These are phyloP conservation scores for Phytophthora sansomeana DNA, from an alignment of 352 stramenopile genomes.

Conservation along the genomic window DNA sequence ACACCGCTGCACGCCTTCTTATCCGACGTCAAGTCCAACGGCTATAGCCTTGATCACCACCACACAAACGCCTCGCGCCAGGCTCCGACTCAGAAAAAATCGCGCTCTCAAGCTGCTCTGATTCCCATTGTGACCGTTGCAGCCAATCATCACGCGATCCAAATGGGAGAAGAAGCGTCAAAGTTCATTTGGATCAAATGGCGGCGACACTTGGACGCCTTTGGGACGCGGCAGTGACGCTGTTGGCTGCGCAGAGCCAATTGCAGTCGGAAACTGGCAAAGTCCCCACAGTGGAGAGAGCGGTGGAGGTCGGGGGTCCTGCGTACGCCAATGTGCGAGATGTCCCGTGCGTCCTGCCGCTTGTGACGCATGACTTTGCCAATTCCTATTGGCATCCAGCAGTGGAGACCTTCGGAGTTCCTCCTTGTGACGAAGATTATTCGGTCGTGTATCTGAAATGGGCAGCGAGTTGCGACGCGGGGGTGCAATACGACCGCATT, in stretches of 20 bases:
- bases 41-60: neutral
- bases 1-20: neutral
- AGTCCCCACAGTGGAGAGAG: conserved; percentile 23
- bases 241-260: conserved; percentile 46
- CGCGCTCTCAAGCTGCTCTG: neutral
- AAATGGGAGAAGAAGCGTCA: neutral
- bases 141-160: conserved; percentile 19
- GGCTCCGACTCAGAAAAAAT: neutral
- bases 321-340: conserved; percentile 53
- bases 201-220: conserved; percentile 16
- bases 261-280: conserved; percentile 11
- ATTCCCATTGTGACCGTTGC: conserved; percentile 2
- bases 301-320: conserved; percentile 51
- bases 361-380: conserved; percentile 60
- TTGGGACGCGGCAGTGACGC: conserved; percentile 40
- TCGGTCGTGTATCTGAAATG: conserved; percentile 70
- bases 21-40: neutral
- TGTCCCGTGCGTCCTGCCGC: conserved; percentile 51
- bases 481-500: conserved; percentile 78
- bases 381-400: conserved; percentile 69
- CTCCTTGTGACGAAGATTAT: conserved; percentile 53
- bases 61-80: neutral
- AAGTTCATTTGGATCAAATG: conserved; percentile 1
- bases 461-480: conserved; percentile 46
- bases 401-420: conserved; percentile 45